phyloP scores from a whole-genome alignment of 306 rosid species.

The Vicia villosa region DNA sequence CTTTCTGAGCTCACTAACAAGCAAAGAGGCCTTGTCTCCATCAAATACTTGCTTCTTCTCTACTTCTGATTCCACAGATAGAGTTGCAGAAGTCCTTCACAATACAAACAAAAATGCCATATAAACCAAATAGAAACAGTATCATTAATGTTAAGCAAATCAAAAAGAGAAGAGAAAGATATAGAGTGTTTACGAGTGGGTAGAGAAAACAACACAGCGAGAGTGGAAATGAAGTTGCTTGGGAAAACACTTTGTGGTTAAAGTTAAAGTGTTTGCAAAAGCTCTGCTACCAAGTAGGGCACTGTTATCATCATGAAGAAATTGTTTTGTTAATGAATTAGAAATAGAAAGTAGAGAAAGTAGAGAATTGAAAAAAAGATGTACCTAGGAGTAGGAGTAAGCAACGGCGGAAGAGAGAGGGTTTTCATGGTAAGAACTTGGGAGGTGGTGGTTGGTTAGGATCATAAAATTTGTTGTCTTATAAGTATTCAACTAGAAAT shows the following conservation, averaged over 20 bases:
- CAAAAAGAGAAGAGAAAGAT: slow-evolving; percentile 20
- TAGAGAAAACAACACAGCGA: slow-evolving; percentile 32
- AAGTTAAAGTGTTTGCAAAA: slow-evolving; percentile 33
- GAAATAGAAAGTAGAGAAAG: not conserved
- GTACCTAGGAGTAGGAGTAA: slow-evolving; percentile 40
- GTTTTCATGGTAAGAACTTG: slow-evolving; percentile 38
- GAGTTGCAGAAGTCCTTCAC: slow-evolving; percentile 56
- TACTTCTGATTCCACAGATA: slow-evolving; percentile 43
- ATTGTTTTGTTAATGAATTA: too few species aligned
- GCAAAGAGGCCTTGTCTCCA: slow-evolving; percentile 47
- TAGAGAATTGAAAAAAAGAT: not conserved
- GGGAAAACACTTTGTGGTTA: slow-evolving; percentile 38
- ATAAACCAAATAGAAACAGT: not conserved
- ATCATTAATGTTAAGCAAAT: slow-evolving; percentile 1
- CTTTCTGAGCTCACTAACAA: slow-evolving; percentile 59
- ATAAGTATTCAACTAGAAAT: not conserved
- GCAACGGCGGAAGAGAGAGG: slow-evolving; percentile 28
- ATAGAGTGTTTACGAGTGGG: slow-evolving; percentile 41
- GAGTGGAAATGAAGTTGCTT: slow-evolving; percentile 41
- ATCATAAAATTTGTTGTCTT: slow-evolving; percentile 9
- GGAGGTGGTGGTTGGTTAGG: not conserved
- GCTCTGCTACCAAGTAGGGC: slow-evolving; percentile 41
- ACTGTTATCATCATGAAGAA: slow-evolving; percentile 31
- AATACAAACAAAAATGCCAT: slow-evolving; percentile 28
- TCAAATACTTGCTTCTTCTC: slow-evolving; percentile 51